phyloP scores from a whole-genome alignment of 768 basidiomycete species.

The Podaxis mareebaensis region DNA sequence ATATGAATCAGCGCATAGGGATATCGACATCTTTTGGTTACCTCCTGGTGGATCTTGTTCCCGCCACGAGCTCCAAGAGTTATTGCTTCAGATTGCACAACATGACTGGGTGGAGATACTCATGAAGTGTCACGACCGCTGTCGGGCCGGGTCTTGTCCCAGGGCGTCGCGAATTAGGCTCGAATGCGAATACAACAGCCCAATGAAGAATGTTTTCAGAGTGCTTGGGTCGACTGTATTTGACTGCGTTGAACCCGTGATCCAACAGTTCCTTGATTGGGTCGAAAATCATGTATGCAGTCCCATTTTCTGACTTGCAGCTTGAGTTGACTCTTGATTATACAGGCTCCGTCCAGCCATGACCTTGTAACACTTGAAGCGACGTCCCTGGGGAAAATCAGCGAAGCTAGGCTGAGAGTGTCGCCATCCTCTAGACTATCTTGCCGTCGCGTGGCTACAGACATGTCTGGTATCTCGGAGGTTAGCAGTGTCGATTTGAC shows the following conservation, averaged over 20 bases:
- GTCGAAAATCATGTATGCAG: not conserved
- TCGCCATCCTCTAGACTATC: no score
- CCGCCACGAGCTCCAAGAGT: not conserved
- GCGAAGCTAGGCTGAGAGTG: no score
- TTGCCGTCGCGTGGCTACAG: no score
- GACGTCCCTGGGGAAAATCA: no score
- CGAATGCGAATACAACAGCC: no score
- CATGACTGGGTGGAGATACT: not conserved
- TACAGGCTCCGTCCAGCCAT: no score
- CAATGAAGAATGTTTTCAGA: not conserved
- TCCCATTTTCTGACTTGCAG: not conserved
- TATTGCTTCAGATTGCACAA: not conserved
- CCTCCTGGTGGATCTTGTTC: not conserved
- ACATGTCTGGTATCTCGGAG: no score
- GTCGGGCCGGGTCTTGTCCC: not conserved
- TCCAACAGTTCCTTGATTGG: not conserved
- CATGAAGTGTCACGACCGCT: not conserved
- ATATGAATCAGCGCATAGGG: not conserved
- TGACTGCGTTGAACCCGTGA: not conserved
- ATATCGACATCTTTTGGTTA: not conserved
- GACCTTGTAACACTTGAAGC: no score
- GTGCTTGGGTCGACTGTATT: not conserved
- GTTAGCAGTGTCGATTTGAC: no score
- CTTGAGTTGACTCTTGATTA: no score
- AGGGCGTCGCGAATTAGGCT: no score